Percentiles rank a stretch among this genome's conserved stretches.
Evolutionary conservation across 345 rosid species (phyloP).

Genomic region (Eucalyptus pumila): DNA sequence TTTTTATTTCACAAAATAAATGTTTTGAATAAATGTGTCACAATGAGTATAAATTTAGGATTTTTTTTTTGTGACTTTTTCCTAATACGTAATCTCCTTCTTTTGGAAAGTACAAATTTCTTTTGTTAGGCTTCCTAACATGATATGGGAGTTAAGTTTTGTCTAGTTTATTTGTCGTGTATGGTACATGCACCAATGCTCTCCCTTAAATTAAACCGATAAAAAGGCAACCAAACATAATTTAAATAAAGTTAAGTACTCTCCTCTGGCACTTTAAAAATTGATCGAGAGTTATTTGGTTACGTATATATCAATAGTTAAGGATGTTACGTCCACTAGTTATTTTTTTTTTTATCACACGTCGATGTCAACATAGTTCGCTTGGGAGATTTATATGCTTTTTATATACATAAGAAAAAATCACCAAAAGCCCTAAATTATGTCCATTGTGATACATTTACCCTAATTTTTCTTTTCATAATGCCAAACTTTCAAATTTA

Average conservation of each 20-base stretch:
- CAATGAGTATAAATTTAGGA: too few species aligned
- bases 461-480: too few species aligned
- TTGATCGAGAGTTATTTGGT: background rate
- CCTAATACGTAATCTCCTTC: background rate
- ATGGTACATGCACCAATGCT: background rate
- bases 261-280: background rate
- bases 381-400: too few species aligned
- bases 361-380: background rate
- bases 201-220: too few species aligned
- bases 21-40: background rate
- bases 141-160: background rate
- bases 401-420: too few species aligned
- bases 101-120: background rate
- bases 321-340: background rate
- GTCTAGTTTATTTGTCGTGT: background rate
- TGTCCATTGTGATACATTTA: too few species aligned
- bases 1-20: background rate
- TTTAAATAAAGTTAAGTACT: background rate
- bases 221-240: too few species aligned
- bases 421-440: too few species aligned
- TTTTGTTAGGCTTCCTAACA: background rate
- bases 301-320: background rate
- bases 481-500: too few species aligned
- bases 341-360: background rate
- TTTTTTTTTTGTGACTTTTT: too few species aligned